These are phyloP conservation scores for Lecanicillium sp. DNA, from an alignment of 2,329 filamentous ascomycete genomes.

Conservation along the genomic window DNA sequence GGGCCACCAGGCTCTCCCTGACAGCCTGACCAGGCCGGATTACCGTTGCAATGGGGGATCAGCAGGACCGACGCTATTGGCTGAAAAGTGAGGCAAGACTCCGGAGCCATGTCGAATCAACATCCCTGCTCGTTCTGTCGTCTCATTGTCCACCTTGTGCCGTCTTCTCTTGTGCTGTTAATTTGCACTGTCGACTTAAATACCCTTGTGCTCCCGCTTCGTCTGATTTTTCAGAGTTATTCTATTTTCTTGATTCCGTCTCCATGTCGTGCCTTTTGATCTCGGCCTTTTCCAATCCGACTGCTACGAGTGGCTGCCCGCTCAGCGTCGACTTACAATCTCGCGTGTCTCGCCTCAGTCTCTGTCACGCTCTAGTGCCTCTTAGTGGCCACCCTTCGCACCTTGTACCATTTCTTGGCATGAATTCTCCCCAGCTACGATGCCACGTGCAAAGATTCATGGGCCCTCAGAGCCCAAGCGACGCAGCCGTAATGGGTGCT, in stretches of 20 bases:
- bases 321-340: not conserved
- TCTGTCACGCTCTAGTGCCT: not conserved
- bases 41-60: not conserved
- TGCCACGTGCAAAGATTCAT: constrained; percentile 39
- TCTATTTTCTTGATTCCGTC: constrained; percentile 7
- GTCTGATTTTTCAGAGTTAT: constrained; percentile 4
- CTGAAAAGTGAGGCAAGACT: constrained; percentile 8
- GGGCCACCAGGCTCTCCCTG: no score
- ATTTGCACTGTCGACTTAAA: constrained; percentile 5
- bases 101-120: constrained; percentile 4
- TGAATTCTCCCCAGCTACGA: constrained; percentile 17
- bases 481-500: constrained; percentile 41
- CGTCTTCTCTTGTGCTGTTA: not conserved
- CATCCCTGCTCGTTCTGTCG: constrained; percentile 1
- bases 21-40: no score
- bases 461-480: constrained; percentile 39
- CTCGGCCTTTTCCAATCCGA: not conserved
- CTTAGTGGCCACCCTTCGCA: not conserved
- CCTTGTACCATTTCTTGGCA: not conserved
- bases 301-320: constrained; percentile 3
- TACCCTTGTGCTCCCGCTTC: constrained; percentile 7
- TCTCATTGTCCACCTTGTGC: constrained; percentile 2
- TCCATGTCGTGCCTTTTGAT: constrained; percentile 9
- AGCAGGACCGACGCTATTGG: constrained; percentile 3
- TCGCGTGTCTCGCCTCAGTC: not conserved